Percentiles rank a stretch among this genome's conserved stretches.
Conservation (phyloP, 2,329 filamentous ascomycete species). For the Lasiodiplodia theobromae region DNA sequence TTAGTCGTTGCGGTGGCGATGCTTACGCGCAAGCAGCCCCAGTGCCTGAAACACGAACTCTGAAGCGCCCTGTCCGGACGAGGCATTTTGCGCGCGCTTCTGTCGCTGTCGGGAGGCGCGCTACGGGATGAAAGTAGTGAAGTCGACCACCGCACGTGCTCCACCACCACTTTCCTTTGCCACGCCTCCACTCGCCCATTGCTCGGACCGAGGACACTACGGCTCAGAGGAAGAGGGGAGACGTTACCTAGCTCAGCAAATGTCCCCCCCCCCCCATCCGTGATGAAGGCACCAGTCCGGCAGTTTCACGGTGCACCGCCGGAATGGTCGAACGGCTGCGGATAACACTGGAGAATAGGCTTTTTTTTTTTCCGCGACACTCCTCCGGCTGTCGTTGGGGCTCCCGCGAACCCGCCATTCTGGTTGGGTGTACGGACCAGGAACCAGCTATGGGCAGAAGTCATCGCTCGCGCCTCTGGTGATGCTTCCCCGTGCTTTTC, state of each 20-base stretch:
- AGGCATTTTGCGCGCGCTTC: background rate
- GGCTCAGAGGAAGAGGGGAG: background rate
- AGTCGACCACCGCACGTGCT: constrained; percentile 6
- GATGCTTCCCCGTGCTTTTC: background rate
- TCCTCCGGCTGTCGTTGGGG: constrained; percentile 11
- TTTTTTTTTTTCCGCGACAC: background rate
- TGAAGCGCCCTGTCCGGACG: background rate
- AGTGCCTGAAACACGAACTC: constrained; percentile 17
- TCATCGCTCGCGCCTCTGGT: background rate
- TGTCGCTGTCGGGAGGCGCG: constrained; percentile 1
- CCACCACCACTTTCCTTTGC: background rate
- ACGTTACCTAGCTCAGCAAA: background rate
- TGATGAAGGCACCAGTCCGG: background rate
- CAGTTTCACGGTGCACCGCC: constrained; percentile 4
- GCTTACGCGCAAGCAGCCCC: constrained; percentile 24
- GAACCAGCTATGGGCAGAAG: background rate
- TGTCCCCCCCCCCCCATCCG: background rate
- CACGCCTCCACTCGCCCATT: constrained; percentile 1
- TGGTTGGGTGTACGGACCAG: constrained; percentile 16
- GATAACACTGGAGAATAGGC: constrained; percentile 25
- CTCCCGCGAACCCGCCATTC: constrained; percentile 9
- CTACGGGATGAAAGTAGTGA: background rate
- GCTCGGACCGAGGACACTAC: background rate
- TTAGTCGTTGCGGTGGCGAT: constrained; percentile 20
- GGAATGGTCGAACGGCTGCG: constrained; percentile 22